These are phyloP conservation scores for Clathrospora elynae DNA, from an alignment of 2,329 filamentous ascomycete species.

Conservation along the genomic window DNA sequence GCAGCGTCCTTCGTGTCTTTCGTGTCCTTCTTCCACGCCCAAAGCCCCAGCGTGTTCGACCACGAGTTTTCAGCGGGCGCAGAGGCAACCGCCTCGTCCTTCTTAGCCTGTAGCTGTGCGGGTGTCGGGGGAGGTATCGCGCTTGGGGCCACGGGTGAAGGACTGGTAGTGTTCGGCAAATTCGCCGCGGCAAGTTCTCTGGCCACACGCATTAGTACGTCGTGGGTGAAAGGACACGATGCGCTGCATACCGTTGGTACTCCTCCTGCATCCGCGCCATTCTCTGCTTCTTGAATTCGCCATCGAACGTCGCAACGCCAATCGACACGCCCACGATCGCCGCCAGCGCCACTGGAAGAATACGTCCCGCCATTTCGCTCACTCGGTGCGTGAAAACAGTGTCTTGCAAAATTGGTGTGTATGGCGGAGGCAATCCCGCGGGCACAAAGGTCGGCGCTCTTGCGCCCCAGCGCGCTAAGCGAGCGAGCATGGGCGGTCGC, in stretches of 20 bases:
- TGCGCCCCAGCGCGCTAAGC: conserved; percentile 26
- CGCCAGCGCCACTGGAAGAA: conserved; percentile 42
- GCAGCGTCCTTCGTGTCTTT: conserved; percentile 58
- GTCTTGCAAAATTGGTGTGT: conserved; percentile 1
- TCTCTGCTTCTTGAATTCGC: conserved; percentile 42
- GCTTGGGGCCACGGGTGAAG: conserved; percentile 21
- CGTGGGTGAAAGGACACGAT: not conserved
- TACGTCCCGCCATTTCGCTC: conserved; percentile 37
- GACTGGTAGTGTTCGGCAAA: conserved; percentile 20
- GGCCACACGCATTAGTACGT: conserved; percentile 17
- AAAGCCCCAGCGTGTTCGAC: conserved; percentile 39
- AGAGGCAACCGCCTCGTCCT: conserved; percentile 16
- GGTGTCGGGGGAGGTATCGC: conserved; percentile 16
- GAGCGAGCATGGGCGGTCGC: conserved; percentile 29
- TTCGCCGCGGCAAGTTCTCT: conserved; percentile 36
- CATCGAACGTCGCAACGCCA: conserved; percentile 42
- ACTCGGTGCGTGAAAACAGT: conserved; percentile 1
- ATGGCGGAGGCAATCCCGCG: conserved; percentile 26
- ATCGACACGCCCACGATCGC: conserved; percentile 40
- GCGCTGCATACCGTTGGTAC: conserved; percentile 34
- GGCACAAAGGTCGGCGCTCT: conserved; percentile 25
- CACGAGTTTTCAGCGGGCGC: conserved; percentile 22
- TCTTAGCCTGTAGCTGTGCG: conserved; percentile 12
- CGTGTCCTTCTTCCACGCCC: conserved; percentile 39
- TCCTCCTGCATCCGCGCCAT: conserved; percentile 41